Evolutionary conservation across 78 protist genomes (phyloP).

Genomic region (Chrysochromulina parva): DNA sequence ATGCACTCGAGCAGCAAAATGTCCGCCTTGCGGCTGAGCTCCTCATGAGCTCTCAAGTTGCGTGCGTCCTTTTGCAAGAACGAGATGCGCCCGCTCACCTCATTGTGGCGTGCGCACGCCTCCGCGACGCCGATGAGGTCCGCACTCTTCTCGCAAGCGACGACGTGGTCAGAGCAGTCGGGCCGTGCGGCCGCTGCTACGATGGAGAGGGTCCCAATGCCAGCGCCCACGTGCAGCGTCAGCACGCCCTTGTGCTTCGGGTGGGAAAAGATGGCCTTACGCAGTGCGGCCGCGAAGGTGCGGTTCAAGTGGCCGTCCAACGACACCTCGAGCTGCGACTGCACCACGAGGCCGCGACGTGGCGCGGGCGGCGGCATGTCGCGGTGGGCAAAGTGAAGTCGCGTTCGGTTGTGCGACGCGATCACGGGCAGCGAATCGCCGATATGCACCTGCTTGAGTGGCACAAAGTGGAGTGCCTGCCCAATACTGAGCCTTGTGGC

Average conservation of each 20-base stretch:
- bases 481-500: background rate
- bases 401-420: conserved; percentile 5
- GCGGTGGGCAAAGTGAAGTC: background rate
- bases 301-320: background rate
- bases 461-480: background rate
- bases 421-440: background rate
- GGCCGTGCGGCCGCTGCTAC: background rate
- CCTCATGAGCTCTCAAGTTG: conserved; percentile 1
- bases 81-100: background rate
- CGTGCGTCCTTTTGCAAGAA: background rate
- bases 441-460: background rate
- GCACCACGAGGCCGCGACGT: background rate
- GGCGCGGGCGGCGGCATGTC: background rate
- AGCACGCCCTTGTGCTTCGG: background rate
- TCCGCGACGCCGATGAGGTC: background rate
- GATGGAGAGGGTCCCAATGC: background rate
- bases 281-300: background rate
- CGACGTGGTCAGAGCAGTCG: background rate
- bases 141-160: background rate
- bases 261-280: background rate
- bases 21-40: background rate
- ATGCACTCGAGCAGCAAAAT: conserved; percentile 12
- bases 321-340: background rate
- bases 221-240: background rate
- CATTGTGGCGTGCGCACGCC: background rate